Percentiles rank a stretch among this genome's conserved stretches.
These are phyloP conservation scores for Asclepias syriaca DNA, from an alignment of 257 asterid genomes.

Conservation along the genomic window DNA sequence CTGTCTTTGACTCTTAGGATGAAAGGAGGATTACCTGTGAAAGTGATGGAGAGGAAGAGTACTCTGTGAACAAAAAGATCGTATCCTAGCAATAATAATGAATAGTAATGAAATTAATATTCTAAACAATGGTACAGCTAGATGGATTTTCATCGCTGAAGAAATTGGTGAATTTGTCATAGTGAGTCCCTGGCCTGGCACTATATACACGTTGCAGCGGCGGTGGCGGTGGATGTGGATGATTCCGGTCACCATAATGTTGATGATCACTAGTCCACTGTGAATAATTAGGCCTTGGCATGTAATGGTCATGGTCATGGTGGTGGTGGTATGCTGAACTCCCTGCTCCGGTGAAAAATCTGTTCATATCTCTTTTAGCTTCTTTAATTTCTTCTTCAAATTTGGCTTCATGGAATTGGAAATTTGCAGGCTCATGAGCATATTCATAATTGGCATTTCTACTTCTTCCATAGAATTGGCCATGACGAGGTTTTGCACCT, in stretches of 20 bases:
- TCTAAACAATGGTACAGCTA: background rate
- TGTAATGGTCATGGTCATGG: background rate
- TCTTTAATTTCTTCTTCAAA: background rate
- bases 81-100: no score
- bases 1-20: slow-evolving; percentile 75
- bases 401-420: background rate
- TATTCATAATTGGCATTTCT: background rate
- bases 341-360: background rate
- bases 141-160: slow-evolving; percentile 9
- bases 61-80: no score
- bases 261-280: background rate
- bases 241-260: background rate
- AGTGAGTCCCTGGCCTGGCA: background rate
- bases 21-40: slow-evolving; percentile 70
- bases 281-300: background rate
- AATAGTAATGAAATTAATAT: no score
- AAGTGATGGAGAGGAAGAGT: slow-evolving; percentile 30
- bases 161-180: background rate
- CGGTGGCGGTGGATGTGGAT: background rate
- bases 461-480: background rate
- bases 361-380: background rate
- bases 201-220: background rate
- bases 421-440: no score
- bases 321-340: no score
- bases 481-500: background rate